A percentile compares a stretch with the other conserved stretches of the same genome.
Conservation (phyloP, 2,329 filamentous ascomycete genomes). For the Botrytis fragariae region DNA sequence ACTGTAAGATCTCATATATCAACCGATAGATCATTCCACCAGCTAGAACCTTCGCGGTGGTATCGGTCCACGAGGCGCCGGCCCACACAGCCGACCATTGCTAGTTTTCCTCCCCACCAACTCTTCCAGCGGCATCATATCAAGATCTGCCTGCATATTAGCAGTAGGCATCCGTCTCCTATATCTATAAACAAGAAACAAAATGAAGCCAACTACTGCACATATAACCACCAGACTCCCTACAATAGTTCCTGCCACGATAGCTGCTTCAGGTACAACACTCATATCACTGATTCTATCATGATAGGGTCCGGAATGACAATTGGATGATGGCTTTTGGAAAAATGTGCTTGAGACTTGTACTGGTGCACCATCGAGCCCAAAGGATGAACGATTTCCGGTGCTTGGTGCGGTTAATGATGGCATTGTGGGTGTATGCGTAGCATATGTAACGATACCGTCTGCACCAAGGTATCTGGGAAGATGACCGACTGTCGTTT, state of each 20-base stretch:
- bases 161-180: background rate
- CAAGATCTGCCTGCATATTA: constrained; percentile 26
- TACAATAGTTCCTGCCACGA: constrained; percentile 1
- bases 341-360: background rate
- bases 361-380: background rate
- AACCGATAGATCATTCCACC: background rate
- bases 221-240: background rate
- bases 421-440: constrained; percentile 1
- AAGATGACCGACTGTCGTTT: constrained; percentile 22
- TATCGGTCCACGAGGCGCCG: background rate
- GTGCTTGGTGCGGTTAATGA: background rate
- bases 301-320: background rate
- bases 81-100: background rate
- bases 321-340: background rate
- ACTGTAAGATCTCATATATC: background rate
- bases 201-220: background rate
- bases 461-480: constrained; percentile 23
- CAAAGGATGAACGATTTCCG: background rate
- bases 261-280: background rate
- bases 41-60: background rate
- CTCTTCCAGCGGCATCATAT: constrained; percentile 31
- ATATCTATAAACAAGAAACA: background rate
- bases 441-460: constrained; percentile 23
- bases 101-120: constrained; percentile 43
- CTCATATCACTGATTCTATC: background rate